Evolutionary conservation across 2,329 filamentous ascomycete genomes (phyloP).

Genomic region (Neonectria faginata): DNA sequence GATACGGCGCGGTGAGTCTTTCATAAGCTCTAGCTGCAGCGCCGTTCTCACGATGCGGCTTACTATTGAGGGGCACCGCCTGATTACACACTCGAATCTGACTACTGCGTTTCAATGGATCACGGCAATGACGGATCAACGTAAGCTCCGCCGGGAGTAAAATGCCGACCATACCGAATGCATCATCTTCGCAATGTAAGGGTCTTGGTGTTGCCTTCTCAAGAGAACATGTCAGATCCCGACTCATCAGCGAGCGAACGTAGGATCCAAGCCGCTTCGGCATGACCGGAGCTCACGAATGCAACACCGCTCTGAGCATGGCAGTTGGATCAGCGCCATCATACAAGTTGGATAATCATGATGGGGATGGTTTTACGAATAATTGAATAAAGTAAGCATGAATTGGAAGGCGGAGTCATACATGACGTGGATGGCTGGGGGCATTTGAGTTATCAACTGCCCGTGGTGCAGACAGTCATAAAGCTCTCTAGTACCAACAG

Average conservation of each 20-base stretch:
- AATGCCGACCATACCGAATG: too few relatives aligned
- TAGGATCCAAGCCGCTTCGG: background rate
- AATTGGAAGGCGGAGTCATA: background rate
- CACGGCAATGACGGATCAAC: background rate
- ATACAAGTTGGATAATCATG: background rate
- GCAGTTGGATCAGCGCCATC: too few relatives aligned
- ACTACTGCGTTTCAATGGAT: background rate
- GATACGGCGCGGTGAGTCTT: slow-evolving; percentile 42
- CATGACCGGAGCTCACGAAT: background rate
- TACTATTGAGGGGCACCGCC: background rate
- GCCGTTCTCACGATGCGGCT: background rate
- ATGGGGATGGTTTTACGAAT: background rate
- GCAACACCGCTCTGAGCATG: background rate
- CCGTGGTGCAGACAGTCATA: background rate
- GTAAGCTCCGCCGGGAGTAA: too few relatives aligned
- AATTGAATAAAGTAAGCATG: background rate
- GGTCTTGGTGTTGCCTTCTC: background rate
- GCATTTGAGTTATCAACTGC: background rate
- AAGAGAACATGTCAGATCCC: background rate
- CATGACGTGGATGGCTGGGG: background rate
- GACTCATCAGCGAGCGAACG: slow-evolving; percentile 5
- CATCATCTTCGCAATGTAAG: background rate
- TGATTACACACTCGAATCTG: background rate
- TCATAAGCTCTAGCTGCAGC: background rate
- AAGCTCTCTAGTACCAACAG: background rate